Conservation (phyloP, 257 asterid genomes). For the Henckelia pumila region DNA sequence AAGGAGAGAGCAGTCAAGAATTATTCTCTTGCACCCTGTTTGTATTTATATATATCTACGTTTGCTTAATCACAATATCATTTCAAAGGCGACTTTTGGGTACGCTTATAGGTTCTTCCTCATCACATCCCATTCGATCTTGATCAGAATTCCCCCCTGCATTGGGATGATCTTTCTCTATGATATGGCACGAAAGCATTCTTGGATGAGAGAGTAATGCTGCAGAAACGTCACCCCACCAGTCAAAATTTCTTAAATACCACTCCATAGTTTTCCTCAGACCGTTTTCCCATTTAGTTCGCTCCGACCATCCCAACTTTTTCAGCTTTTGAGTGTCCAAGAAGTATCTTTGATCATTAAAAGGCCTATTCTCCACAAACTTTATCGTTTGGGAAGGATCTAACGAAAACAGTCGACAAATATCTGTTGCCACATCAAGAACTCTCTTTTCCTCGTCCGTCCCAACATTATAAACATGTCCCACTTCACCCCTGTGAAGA, state of each 20-base stretch:
- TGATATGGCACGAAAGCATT: slow-evolving; percentile 20
- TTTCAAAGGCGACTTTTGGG: slow-evolving; percentile 6
- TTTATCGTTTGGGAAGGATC: slow-evolving; percentile 29
- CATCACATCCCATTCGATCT: not conserved
- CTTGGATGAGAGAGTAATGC: slow-evolving; percentile 29
- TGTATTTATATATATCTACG: too few species aligned
- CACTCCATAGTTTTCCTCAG: slow-evolving; percentile 23
- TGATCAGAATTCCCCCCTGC: not conserved
- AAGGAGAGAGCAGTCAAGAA: not conserved
- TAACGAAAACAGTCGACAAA: slow-evolving; percentile 31
- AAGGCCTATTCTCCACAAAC: slow-evolving; percentile 37
- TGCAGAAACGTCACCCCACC: slow-evolving; percentile 28
- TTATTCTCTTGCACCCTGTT: not conserved
- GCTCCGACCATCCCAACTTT: slow-evolving; percentile 27
- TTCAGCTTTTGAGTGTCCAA: slow-evolving; percentile 21
- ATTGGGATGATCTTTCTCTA: not conserved
- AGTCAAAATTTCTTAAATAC: slow-evolving; percentile 21
- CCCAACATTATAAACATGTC: slow-evolving; percentile 44
- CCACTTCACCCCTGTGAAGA: slow-evolving; percentile 44
- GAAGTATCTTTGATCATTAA: slow-evolving; percentile 26
- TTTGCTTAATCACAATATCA: slow-evolving; percentile 5
- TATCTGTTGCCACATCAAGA: slow-evolving; percentile 44
- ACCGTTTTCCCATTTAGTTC: slow-evolving; percentile 25
- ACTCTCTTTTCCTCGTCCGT: slow-evolving; percentile 46
- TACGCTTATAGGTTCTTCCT: not conserved